Evolutionary conservation across 1,139 yeast species (phyloP).

Genomic region (Pichia sp.): DNA sequence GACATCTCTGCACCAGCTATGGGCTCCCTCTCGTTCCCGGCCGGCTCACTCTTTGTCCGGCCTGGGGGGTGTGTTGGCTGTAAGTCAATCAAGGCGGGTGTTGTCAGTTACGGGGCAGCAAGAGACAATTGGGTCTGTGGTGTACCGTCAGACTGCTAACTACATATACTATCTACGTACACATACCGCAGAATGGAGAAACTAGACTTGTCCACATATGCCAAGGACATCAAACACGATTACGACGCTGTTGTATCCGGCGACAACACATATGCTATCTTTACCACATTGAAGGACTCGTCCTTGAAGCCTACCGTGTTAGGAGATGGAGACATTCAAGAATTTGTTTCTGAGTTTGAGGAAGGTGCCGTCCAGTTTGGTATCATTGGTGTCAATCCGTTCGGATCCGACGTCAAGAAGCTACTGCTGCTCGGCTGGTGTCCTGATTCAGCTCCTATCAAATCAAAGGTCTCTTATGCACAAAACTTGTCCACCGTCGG

Average conservation of each 20-base stretch:
- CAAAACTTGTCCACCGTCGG: conserved; percentile 72
- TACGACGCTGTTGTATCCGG: conserved; percentile 65
- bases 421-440: conserved; percentile 90
- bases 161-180: neutral
- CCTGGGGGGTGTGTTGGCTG: neutral
- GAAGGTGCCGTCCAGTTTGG: conserved; percentile 93
- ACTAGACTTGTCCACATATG: conserved; percentile 52
- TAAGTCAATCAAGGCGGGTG: neutral
- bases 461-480: conserved; percentile 69
- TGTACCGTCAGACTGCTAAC: neutral
- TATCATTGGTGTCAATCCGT: conserved; percentile 79
- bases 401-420: conserved; percentile 84
- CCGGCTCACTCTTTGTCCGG: neutral
- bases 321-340: conserved; percentile 65
- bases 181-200: conserved; percentile 39
- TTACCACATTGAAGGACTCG: conserved; percentile 55
- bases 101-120: neutral
- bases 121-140: neutral
- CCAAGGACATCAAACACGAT: conserved; percentile 56
- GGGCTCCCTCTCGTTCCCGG: neutral
- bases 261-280: conserved; percentile 56
- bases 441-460: conserved; percentile 79
- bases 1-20: neutral
- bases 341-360: conserved; percentile 74
- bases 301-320: conserved; percentile 54